phyloP scores from a whole-genome alignment of 1,139 yeast species.

The Torulaspora globosa region DNA sequence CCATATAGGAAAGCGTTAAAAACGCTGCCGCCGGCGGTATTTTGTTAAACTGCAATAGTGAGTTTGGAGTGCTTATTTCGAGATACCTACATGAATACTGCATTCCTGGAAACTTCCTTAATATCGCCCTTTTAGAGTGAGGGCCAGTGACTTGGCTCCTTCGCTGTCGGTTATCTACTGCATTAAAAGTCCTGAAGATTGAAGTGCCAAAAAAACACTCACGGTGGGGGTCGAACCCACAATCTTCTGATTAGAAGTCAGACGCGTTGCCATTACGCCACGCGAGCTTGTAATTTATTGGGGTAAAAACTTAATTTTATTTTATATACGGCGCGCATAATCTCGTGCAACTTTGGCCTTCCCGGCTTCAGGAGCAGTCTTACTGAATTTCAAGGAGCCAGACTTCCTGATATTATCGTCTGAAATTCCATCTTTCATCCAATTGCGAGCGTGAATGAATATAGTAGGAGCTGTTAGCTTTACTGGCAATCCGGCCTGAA shows the following conservation, averaged over 20 bases:
- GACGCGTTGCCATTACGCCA: constrained; percentile 62
- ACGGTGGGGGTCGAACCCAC: constrained; percentile 60
- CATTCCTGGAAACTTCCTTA: constrained; percentile 15
- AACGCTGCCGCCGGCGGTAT: constrained; percentile 44
- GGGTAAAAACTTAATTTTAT: background rate
- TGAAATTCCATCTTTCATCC: too few species aligned
- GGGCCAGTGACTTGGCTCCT: too few species aligned
- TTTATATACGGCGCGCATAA: too few species aligned
- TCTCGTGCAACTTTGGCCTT: too few species aligned
- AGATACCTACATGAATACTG: constrained; percentile 20
- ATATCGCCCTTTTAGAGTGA: background rate
- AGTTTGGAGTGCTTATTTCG: constrained; percentile 25
- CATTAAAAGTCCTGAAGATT: background rate
- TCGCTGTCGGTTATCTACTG: too few species aligned
- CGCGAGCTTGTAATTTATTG: constrained; percentile 40
- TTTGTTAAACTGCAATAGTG: constrained; percentile 21
- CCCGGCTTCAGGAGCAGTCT: too few species aligned
- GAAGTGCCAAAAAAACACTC: constrained; percentile 39
- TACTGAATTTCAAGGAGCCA: too few species aligned
- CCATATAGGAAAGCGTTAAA: constrained; percentile 34
- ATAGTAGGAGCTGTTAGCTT: too few species aligned
- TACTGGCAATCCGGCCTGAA: too few species aligned
- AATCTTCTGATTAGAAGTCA: constrained; percentile 58
- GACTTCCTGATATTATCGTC: too few species aligned
- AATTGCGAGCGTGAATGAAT: too few species aligned